Conservation (phyloP, 192 early-diverging fungal species). For the Entomortierella chlamydospora region DNA sequence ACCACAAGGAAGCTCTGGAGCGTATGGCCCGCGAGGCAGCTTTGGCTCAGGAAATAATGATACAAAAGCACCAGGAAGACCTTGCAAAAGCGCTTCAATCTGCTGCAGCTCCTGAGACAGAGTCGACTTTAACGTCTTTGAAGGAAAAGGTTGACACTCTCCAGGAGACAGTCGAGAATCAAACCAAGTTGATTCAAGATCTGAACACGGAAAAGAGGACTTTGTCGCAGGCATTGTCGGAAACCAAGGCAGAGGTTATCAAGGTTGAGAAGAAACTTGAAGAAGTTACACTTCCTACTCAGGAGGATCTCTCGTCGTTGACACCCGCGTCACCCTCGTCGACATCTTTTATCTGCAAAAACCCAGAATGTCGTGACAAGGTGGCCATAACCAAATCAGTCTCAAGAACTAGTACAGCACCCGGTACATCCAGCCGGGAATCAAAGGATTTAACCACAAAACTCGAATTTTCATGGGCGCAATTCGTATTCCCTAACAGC, state of each 20-base stretch:
- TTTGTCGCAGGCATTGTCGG: slow-evolving; percentile 2
- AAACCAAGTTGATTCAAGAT: slow-evolving; percentile 5
- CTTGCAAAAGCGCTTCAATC: slow-evolving; percentile 14
- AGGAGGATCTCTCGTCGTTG: slow-evolving; percentile 6
- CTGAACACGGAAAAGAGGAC: slow-evolving; percentile 6
- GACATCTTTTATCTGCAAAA: not conserved
- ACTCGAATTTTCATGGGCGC: slow-evolving; percentile 35
- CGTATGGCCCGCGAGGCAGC: slow-evolving; percentile 25
- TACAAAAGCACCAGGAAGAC: slow-evolving; percentile 26
- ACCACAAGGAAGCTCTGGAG: slow-evolving; percentile 29
- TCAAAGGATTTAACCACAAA: slow-evolving; percentile 2
- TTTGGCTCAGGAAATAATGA: slow-evolving; percentile 31
- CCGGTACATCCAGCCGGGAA: no score
- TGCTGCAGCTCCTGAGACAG: not conserved
- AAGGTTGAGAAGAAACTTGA: slow-evolving; percentile 1
- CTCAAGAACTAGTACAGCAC: not conserved
- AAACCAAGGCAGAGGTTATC: not conserved
- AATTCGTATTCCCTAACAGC: slow-evolving; percentile 14
- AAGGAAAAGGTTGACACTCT: not conserved
- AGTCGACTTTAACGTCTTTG: not conserved
- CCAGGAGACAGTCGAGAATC: slow-evolving; percentile 4
- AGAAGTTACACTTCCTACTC: not conserved
- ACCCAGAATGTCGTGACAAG: slow-evolving; percentile 5
- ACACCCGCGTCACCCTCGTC: slow-evolving; percentile 17
- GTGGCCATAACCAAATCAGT: not conserved